phyloP scores from a whole-genome alignment of 1,139 yeast genomes.

The Kodamaea derodonti region DNA sequence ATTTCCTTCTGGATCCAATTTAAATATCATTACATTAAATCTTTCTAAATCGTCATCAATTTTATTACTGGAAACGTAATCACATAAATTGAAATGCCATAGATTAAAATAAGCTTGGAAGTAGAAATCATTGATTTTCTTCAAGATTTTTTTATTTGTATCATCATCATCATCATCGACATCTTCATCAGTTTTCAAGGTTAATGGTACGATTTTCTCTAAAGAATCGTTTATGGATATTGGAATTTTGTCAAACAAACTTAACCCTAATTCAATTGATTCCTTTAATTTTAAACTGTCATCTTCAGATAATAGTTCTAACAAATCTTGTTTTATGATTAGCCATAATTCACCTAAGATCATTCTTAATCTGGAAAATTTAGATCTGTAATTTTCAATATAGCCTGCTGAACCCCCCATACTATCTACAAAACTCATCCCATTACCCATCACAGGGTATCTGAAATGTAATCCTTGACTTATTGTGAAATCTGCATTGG shows the following conservation, averaged over 20 bases:
- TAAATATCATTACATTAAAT: conserved; percentile 27
- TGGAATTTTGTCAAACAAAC: conserved; percentile 65
- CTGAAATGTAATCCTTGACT: conserved; percentile 72
- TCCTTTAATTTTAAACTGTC: neutral
- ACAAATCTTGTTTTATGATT: conserved; percentile 52
- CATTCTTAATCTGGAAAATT: conserved; percentile 58
- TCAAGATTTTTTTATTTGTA: conserved; percentile 23
- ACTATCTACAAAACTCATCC: conserved; percentile 57
- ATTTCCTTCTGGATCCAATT: conserved; percentile 21
- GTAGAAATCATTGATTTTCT: conserved; percentile 50
- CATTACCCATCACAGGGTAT: conserved; percentile 70
- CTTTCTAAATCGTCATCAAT: conserved; percentile 2
- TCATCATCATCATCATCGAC: conserved; percentile 9
- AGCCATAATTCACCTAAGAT: conserved; percentile 66
- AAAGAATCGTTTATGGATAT: conserved; percentile 38
- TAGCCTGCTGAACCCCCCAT: conserved; percentile 32
- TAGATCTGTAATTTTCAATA: conserved; percentile 59
- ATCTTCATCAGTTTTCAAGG: conserved; percentile 19
- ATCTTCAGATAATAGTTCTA: conserved; percentile 20
- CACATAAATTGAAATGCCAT: conserved; percentile 78
- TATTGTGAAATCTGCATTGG: conserved; percentile 69
- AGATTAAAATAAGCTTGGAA: conserved; percentile 64
- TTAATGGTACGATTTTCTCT: conserved; percentile 42
- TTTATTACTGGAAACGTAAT: conserved; percentile 20
- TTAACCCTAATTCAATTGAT: conserved; percentile 51